Evolutionary conservation across 2,329 filamentous ascomycete genomes (phyloP).

Genomic region (Graphilbum fragrans): DNA sequence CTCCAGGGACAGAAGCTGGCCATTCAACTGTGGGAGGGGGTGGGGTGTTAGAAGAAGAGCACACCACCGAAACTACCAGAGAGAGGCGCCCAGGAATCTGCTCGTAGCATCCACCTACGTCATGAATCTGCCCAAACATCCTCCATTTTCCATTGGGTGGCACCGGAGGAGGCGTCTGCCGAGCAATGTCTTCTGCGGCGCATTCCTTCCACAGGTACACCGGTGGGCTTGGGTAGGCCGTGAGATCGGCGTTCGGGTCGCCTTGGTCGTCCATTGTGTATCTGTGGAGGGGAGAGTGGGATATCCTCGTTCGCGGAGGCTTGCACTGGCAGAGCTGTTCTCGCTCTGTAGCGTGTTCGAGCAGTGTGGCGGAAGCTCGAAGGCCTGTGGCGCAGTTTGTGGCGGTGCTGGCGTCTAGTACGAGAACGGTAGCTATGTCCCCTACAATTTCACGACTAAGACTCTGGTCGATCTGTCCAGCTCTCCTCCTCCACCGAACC

Average conservation of each 20-base stretch:
- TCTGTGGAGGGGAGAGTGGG: too few relatives aligned
- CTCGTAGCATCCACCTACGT: slow-evolving; percentile 25
- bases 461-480: too few relatives aligned
- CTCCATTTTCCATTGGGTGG: slow-evolving; percentile 60
- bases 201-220: slow-evolving; percentile 77
- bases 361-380: too few relatives aligned
- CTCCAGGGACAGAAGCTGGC: slow-evolving; percentile 54
- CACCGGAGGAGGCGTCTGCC: slow-evolving; percentile 69
- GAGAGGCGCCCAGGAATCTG: too few relatives aligned
- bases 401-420: too few relatives aligned
- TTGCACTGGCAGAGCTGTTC: too few relatives aligned
- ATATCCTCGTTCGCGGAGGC: too few relatives aligned
- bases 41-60: background rate
- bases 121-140: slow-evolving; percentile 59
- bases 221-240: slow-evolving; percentile 61
- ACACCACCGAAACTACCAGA: background rate
- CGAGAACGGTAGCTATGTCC: too few relatives aligned
- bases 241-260: slow-evolving; percentile 3
- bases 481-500: too few relatives aligned
- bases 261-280: slow-evolving; percentile 46
- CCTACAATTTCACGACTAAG: too few relatives aligned
- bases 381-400: too few relatives aligned
- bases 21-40: slow-evolving; percentile 31
- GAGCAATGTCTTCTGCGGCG: slow-evolving; percentile 58
- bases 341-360: too few relatives aligned